Evolutionary conservation across 179 eudicot genomes (phyloP), one percentile per base, ranked within the genome.

Genomic region (Drosera spatulata): DNA sequence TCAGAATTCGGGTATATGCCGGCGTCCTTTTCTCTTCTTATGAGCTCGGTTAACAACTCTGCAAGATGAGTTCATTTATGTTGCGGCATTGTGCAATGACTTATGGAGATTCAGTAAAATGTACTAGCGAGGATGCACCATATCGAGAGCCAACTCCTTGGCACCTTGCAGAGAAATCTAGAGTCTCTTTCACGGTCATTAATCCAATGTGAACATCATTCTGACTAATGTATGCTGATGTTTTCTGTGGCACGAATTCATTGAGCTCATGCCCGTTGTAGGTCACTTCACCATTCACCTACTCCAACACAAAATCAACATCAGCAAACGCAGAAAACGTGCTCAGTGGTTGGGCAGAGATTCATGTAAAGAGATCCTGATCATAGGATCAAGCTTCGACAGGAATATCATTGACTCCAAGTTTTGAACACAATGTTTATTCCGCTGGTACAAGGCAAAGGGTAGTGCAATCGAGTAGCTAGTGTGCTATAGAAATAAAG

Each of bases 221-320:
- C 71, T 85, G 91, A 64, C 91, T 82, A 56, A 85, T 77, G 68
- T 84, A 85, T 3, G 91, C 85, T 4, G 87, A 73, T 53, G 91
- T 82, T 56, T 78, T 85, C 55, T 73, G 83, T 2, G 91, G 87
- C 5, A 82, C 85, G 74, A 85, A 85, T 66, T 85, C 91, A 50
- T 77, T 58, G 1, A 82, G 79, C 56, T 61, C 65, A 56, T 85
- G 80, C 13, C 91, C 91, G 13, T 82, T 82, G 64, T 82, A 85
- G 4, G 83, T 77, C 14, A 82, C 69, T 42, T 79, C 85, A 43
- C 87, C 91, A 47, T 61, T 66, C 5, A 65, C 72, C 88, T 83
- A 64, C 59, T 54, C 6, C 14, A 62, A 66, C 12, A 45, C 11
- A 46, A 33, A 3, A 56, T 43, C 45, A 43, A 22, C 33, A 22